phyloP scores from a whole-genome alignment of 2,329 filamentous ascomycete genomes.

The Fusarium anguioides region DNA sequence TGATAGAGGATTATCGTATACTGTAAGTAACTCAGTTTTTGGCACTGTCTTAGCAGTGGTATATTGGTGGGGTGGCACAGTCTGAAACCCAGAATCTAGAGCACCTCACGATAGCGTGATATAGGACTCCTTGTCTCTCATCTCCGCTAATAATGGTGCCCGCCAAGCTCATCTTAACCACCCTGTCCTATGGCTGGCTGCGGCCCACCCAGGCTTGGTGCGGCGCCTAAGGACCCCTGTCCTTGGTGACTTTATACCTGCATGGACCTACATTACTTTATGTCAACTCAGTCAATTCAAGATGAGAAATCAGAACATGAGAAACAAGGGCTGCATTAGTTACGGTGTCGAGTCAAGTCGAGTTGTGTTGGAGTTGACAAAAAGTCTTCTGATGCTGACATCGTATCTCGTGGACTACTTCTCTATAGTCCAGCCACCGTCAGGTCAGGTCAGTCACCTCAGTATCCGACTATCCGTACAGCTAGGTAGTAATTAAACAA shows the following conservation, averaged over 20 bases:
- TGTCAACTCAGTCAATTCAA: slow-evolving; percentile 10
- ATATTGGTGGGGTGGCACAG: neutral
- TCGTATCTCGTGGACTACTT: neutral
- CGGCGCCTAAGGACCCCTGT: slow-evolving; percentile 43
- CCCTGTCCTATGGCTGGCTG: slow-evolving; percentile 38
- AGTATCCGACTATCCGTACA: too few relatives aligned
- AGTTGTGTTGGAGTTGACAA: neutral
- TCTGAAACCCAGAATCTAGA: neutral
- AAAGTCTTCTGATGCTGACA: neutral
- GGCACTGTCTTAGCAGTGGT: slow-evolving; percentile 4
- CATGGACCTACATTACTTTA: slow-evolving; percentile 27
- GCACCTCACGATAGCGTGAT: slow-evolving; percentile 28
- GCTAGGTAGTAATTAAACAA: neutral
- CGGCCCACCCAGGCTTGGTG: slow-evolving; percentile 36
- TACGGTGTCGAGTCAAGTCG: too few relatives aligned
- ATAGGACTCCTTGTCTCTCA: slow-evolving; percentile 41
- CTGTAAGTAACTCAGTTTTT: slow-evolving; percentile 4
- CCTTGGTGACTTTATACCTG: slow-evolving; percentile 9
- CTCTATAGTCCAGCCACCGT: neutral
- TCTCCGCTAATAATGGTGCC: slow-evolving; percentile 48
- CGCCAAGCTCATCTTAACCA: slow-evolving; percentile 48
- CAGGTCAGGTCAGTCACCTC: neutral
- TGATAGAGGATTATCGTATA: slow-evolving; percentile 46
- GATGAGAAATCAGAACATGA: slow-evolving; percentile 13
- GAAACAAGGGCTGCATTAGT: neutral